Conservation (phyloP, 805 yeast species). For the Pichia cephalocereana region DNA sequence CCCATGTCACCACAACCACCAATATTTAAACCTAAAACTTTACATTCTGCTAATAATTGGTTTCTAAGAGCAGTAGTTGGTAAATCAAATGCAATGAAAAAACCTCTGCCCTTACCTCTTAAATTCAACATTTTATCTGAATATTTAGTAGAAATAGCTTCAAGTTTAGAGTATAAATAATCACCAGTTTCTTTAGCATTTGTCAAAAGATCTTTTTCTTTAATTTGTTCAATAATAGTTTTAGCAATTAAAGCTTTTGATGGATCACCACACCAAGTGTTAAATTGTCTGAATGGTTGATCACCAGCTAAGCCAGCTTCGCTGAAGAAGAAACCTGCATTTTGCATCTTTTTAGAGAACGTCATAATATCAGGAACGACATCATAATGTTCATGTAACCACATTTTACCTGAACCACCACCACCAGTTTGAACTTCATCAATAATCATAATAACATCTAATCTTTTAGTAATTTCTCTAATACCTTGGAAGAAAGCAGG, state of each 20-base stretch:
- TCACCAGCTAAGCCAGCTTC: conserved; percentile 51
- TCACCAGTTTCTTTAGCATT: conserved; percentile 45
- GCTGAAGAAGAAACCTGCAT: conserved; percentile 62
- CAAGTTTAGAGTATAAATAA: conserved; percentile 39
- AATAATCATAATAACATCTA: conserved; percentile 51
- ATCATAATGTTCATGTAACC: conserved; percentile 67
- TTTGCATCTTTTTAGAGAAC: conserved; percentile 64
- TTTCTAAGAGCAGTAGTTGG: conserved; percentile 36
- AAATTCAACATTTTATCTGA: conserved; percentile 35
- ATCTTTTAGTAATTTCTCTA: conserved; percentile 48
- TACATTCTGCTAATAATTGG: conserved; percentile 35
- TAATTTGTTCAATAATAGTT: conserved; percentile 47
- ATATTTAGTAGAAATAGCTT: conserved; percentile 26
- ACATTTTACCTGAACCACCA: conserved; percentile 62
- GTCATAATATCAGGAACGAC: conserved; percentile 60
- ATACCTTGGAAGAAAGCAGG: conserved; percentile 52
- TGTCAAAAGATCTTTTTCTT: conserved; percentile 38
- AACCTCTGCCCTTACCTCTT: conserved; percentile 57
- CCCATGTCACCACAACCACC: conserved; percentile 59
- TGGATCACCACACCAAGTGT: conserved; percentile 77
- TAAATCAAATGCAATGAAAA: conserved; percentile 59
- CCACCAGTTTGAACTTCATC: conserved; percentile 74
- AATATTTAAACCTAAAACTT: conserved; percentile 48
- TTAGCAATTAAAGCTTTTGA: conserved; percentile 57
- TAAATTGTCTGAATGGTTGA: conserved; percentile 59